Base-by-base conservation (phyloP, 2,329 filamentous ascomycete genomes). In the Trichoderma sp. region DNA sequence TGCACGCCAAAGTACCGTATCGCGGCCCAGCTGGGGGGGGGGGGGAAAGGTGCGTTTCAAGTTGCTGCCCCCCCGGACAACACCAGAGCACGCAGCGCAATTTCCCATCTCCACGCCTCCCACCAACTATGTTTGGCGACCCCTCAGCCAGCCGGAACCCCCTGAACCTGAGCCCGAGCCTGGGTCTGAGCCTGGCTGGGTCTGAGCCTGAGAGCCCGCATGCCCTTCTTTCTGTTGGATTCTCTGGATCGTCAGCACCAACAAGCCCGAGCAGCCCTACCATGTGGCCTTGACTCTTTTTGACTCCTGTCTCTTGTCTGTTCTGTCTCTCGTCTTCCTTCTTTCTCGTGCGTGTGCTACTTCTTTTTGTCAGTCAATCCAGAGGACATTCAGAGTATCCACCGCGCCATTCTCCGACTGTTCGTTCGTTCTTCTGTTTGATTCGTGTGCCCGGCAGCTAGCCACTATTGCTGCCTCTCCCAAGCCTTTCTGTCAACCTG, bases 11-110 rank as follows among this genome's bases (percentile, higher is more conserved):
- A 51, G 43, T 5, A 4, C 34, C 14, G 4, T 39, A 39, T 39
- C 12, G 17, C 15, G 43, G n/a, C 15, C 15, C 15, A 44, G n/a
- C 15, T 24, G 21, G n/a, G 43, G 7, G 7, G n/a, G 43, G 7
- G 7, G 3, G 9, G 7, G 19, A n/a, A 44, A 44, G 58, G 26
- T 59, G 41, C 62, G 65, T 63, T 66, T 66, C 66, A 67, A 58
- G 52, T 58, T 24, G 52, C 52, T 47, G 26, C 47, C 62, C 62
- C 62, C 63, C 64, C 56, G 52, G 57, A 65, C 64, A 61, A 64
- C 64, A 62, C 56, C 64, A 61, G 52, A 56, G 55, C 56, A 56
- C 66, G 65, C 67, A 69, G 66, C 71, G 71, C 70, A 73, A 73
- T 73, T 73, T 73, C 71, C 62, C 67, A 66, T 66, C 66, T 64